Percentiles rank a stretch among this genome's conserved stretches.
These are phyloP conservation scores for Mucor circinelloides DNA, from an alignment of 371 early-diverging fungal species.

Conservation along the genomic window DNA sequence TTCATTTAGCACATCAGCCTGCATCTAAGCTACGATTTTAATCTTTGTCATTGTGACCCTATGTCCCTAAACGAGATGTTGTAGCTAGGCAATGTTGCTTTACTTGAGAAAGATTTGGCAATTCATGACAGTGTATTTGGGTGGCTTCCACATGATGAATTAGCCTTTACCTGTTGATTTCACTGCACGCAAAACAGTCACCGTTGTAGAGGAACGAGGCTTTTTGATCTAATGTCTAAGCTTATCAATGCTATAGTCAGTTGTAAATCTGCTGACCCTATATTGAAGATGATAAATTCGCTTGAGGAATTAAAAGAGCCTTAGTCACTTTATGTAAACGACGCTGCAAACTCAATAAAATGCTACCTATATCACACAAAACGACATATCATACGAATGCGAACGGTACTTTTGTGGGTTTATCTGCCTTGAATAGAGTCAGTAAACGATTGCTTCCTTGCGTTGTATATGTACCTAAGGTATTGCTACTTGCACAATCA, in stretches of 20 bases:
- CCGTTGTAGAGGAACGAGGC: neutral
- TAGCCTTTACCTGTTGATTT: neutral
- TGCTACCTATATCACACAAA: too few relatives aligned
- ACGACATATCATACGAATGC: too few relatives aligned
- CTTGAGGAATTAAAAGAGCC: neutral
- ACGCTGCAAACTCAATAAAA: neutral
- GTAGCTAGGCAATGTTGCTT: neutral
- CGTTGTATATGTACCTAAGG: too few relatives aligned
- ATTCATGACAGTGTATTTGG: neutral
- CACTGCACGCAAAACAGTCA: neutral
- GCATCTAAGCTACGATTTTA: neutral
- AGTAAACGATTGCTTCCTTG: too few relatives aligned
- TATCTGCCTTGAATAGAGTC: neutral
- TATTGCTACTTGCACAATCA: too few relatives aligned
- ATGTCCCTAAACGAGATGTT: neutral
- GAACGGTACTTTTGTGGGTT: neutral
- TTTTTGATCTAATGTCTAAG: neutral
- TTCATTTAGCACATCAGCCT: neutral
- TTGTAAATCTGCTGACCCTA: neutral
- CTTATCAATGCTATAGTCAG: neutral
- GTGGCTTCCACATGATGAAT: neutral
- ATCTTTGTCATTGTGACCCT: neutral
- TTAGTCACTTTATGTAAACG: neutral
- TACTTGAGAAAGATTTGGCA: neutral
- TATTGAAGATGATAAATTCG: neutral